phyloP scores from a whole-genome alignment of 306 rosid species.

The Acmispon strigosus region DNA sequence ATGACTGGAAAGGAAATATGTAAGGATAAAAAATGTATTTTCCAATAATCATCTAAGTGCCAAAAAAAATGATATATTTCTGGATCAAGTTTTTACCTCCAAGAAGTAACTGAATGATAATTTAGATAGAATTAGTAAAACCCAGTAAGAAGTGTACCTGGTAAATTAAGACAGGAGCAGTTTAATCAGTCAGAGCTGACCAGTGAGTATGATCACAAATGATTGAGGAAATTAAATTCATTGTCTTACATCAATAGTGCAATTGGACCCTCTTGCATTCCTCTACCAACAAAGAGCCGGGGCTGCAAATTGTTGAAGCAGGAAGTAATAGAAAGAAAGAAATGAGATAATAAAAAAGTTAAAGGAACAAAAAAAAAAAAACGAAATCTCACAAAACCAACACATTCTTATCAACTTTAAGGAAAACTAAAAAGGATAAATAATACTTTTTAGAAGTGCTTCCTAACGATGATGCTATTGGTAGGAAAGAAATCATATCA shows the following conservation, averaged over 20 bases:
- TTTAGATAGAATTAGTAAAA: conserved; percentile 67
- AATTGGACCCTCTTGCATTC: conserved; percentile 90
- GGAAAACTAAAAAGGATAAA: not conserved
- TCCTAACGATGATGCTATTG: conserved; percentile 2
- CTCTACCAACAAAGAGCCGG: conserved; percentile 96
- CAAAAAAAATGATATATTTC: not conserved
- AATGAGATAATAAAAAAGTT: not conserved
- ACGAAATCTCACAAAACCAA: conserved; percentile 11
- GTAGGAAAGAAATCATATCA: not conserved
- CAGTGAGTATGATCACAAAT: conserved; percentile 17
- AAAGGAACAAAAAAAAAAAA: not conserved
- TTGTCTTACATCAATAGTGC: conserved; percentile 66
- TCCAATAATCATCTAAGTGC: conserved; percentile 2
- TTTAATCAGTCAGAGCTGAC: conserved; percentile 22
- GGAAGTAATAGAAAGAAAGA: not conserved
- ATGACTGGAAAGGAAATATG: not conserved
- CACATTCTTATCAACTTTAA: not conserved
- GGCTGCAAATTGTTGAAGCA: conserved; percentile 45
- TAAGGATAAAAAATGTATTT: not conserved
- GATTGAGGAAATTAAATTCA: conserved; percentile 15
- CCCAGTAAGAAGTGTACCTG: conserved; percentile 92
- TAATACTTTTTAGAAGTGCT: conserved; percentile 2
- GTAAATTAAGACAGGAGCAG: conserved; percentile 29
- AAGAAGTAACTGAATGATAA: conserved; percentile 84
- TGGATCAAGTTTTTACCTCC: conserved; percentile 57